Base-by-base conservation (phyloP, 2,329 filamentous ascomycete species). In the Macrophomina phaseolina region DNA sequence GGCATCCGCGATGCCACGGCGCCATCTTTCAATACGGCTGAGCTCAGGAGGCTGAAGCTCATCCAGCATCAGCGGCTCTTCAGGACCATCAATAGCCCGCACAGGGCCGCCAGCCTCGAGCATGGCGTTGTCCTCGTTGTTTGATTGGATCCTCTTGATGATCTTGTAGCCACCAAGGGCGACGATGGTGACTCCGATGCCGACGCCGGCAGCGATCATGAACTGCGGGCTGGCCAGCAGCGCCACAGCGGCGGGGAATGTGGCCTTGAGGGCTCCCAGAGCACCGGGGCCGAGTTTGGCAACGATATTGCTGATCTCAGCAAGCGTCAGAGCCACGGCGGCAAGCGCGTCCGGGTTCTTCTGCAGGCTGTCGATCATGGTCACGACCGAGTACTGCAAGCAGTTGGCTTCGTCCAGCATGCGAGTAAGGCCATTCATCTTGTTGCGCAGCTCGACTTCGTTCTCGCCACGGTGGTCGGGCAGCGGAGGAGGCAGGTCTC, bases 91-190 rank as follows among this genome's bases (percentile, higher is more conserved):
- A 30, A 67, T 58, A 7, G 66, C 42, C 52, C 68, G 51, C 70
- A 70, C 65, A 64, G 71, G 66, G 68, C 56, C 34, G 67, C 62
- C 69, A 65, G 48, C 65, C 67, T 38, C 69, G 68, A 63, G 72
- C 71, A 42, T 73, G 71, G 65, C 69, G 32, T 73, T 73, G 34
- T 78, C 76, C 9, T 74, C 75, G 40, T 81, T 80, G 67, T 80
- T 79, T 14, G 76, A 81, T 73, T 83, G 82, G 71, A 98, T 92
- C 72, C 89, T 90, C 84, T 97, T 96, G 80, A 99, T 89, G 77
- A 99, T 97, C 81, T 97, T 98, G 86, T 93, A 98, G 5, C 95
- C 94, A 64, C 95, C 95, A 68, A 99, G 92, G 77, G 95, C 94
- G 73, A 99, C 92, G 8, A 98, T 89, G 0, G 95, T 98, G n/a